phyloP scores from a whole-genome alignment of 2,329 filamentous ascomycete species.

The Ophiocordyceps camponoti-saundersi region DNA sequence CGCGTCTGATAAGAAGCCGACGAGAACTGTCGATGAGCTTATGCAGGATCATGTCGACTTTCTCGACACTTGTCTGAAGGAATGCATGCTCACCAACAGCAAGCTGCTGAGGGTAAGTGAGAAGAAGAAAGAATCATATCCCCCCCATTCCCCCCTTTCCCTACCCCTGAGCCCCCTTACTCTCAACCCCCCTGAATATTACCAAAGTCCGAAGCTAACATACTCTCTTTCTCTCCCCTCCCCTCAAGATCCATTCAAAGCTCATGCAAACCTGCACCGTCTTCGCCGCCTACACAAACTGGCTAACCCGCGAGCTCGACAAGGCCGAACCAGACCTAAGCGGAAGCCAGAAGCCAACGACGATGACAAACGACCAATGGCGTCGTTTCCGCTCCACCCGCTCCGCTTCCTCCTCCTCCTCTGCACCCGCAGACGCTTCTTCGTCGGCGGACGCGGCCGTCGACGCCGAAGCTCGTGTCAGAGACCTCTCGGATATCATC shows the following conservation, averaged over 20 bases:
- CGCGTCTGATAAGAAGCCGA: slow-evolving; percentile 6
- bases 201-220: not conserved
- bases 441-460: not conserved
- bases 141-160: not conserved
- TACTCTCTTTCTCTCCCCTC: not conserved
- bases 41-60: slow-evolving; percentile 99
- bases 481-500: slow-evolving; percentile 72
- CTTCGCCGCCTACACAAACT: slow-evolving; percentile 81
- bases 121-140: not conserved
- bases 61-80: slow-evolving; percentile 90
- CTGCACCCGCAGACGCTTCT: not conserved
- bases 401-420: slow-evolving; percentile 4
- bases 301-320: slow-evolving; percentile 69
- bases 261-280: slow-evolving; percentile 90
- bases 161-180: no score
- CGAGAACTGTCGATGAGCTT: slow-evolving; percentile 79
- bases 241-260: slow-evolving; percentile 75
- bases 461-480: slow-evolving; percentile 34
- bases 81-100: slow-evolving; percentile 97
- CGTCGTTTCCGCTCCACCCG: slow-evolving; percentile 33
- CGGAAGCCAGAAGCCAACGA: slow-evolving; percentile 37
- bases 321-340: slow-evolving; percentile 67
- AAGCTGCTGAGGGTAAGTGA: slow-evolving; percentile 65
- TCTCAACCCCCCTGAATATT: not conserved
- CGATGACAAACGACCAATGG: slow-evolving; percentile 47